These are phyloP conservation scores for Thielaviopsis musarum DNA, from an alignment of 2,329 filamentous ascomycete species.

Conservation along the genomic window DNA sequence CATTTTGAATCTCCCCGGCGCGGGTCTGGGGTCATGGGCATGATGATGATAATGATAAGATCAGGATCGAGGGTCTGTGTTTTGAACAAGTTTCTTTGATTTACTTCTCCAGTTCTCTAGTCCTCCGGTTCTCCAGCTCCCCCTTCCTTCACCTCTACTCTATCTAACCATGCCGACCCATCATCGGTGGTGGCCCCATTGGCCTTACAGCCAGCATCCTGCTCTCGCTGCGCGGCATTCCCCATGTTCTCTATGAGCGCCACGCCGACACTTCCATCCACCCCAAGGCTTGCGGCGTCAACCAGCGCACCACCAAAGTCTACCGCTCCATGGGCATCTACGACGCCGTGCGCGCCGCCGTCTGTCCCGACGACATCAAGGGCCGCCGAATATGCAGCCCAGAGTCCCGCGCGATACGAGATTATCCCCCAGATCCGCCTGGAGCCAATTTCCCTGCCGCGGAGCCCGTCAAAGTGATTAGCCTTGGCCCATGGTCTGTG, in stretches of 20 bases:
- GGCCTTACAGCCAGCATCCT: conserved; percentile 4
- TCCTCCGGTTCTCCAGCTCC: conserved; percentile 17
- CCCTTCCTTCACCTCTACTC: conserved; percentile 13
- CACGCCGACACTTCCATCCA: conserved; percentile 6
- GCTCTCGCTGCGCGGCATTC: conserved; percentile 4
- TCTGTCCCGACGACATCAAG: conserved; percentile 6
- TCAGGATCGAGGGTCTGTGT: too few relatives aligned
- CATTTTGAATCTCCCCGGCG: too few relatives aligned
- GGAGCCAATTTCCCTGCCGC: neutral
- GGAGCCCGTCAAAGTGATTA: conserved; percentile 2
- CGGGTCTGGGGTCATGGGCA: too few relatives aligned
- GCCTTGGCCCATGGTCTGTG: conserved; percentile 6
- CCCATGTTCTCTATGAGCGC: conserved; percentile 5
- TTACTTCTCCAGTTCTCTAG: conserved; percentile 2
- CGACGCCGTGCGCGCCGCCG: neutral
- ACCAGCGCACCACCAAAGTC: conserved; percentile 6
- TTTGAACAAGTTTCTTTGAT: too few relatives aligned
- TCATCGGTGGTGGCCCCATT: conserved; percentile 6
- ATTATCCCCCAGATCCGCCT: conserved; percentile 10
- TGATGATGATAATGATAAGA: too few relatives aligned
- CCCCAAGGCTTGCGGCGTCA: conserved; percentile 6
- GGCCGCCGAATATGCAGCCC: conserved; percentile 4
- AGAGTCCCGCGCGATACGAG: conserved; percentile 2
- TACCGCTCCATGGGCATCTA: conserved; percentile 5
- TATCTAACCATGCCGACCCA: neutral